Evolutionary conservation across 495 filamentous ascomycete genomes (phyloP), one percentile per base, ranked within the genome.

Genomic region (Tuber brumale): DNA sequence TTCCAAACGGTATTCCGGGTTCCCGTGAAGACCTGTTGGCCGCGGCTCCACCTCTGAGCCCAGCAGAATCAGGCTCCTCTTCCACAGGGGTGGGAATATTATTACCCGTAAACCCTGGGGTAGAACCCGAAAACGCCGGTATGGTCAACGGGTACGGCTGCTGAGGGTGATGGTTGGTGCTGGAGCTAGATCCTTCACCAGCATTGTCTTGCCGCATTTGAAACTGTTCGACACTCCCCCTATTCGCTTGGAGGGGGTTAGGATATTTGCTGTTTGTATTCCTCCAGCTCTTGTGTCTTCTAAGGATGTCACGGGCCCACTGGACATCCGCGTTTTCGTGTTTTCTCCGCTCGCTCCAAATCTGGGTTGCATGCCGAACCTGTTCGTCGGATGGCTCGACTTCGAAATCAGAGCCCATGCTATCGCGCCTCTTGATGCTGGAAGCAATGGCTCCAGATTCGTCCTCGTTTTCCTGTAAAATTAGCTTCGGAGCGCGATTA

Each of bases 381-480:
- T 80, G 72, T 73, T 80, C 73, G 23, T 79, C 77, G 1, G 77
- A 73, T 10, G 78, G 78, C 7, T 79, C 76, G 39, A 73, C 76
- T 39, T 79, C 77, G 48, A 76, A 80, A 61, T 79, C 78, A 14
- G 73, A 79, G 23, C 35, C 75, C 41, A 80, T 41, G 48, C 78
- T 79, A 16, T 72, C 75, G 37, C 78, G 75, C 21, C 76, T 73
- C 46, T 73, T 80, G 10, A 71, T 77, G 48, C 46, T 76, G 7
- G 75, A 39, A 8, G 70, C 72, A 45, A 73, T 51, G 16, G 70
- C 77, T 76, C 79, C 73, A 45, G 70, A 51, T 61, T 79, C 72
- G 35, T 80, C 78, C 44, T 80, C 41, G 42, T 71, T 23, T 23
- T 80, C 78, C 78, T 80, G 46, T 48, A 42, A 6, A 35, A 70